Evolutionary conservation across 2,329 filamentous ascomycete genomes (phyloP).

Genomic region (Fusarium phyllophilum): DNA sequence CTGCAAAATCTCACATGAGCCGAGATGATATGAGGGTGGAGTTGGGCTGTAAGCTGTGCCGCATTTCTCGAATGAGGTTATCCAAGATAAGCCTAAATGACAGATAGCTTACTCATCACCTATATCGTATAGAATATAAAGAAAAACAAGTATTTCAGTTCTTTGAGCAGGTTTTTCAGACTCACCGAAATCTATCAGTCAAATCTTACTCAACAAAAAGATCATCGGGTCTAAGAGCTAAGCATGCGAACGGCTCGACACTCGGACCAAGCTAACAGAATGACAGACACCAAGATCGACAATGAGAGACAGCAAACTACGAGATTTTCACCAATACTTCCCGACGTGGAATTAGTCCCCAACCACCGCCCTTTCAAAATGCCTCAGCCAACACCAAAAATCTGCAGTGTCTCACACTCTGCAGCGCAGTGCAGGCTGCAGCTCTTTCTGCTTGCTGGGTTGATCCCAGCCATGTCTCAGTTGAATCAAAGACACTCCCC

Average conservation of each 20-base stretch:
- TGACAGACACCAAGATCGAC: constrained; percentile 34
- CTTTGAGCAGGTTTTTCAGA: background rate
- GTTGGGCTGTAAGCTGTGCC: background rate
- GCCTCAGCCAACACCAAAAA: constrained; percentile 18
- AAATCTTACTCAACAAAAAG: constrained; percentile 13
- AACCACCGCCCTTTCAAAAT: constrained; percentile 36
- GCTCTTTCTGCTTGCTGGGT: background rate
- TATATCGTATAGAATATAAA: background rate
- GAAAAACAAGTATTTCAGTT: background rate
- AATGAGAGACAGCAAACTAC: background rate
- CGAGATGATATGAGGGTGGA: constrained; percentile 9
- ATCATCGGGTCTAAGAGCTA: constrained; percentile 20
- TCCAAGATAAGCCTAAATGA: background rate
- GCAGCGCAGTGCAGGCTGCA: background rate
- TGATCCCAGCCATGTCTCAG: constrained; percentile 35
- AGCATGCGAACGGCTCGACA: constrained; percentile 11
- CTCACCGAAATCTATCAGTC: background rate
- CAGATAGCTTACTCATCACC: background rate
- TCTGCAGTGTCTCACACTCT: background rate
- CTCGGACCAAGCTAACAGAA: constrained; percentile 22
- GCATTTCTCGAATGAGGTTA: background rate
- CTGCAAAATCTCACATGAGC: constrained; percentile 27
- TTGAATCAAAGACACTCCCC: constrained; percentile 26
- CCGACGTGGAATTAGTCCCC: constrained; percentile 14
- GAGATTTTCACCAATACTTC: constrained; percentile 16